A percentile compares a stretch with the other conserved stretches of the same genome.
Evolutionary conservation across 2,329 filamentous ascomycete genomes (phyloP).

Genomic region (Cryphonectria nitschkei): DNA sequence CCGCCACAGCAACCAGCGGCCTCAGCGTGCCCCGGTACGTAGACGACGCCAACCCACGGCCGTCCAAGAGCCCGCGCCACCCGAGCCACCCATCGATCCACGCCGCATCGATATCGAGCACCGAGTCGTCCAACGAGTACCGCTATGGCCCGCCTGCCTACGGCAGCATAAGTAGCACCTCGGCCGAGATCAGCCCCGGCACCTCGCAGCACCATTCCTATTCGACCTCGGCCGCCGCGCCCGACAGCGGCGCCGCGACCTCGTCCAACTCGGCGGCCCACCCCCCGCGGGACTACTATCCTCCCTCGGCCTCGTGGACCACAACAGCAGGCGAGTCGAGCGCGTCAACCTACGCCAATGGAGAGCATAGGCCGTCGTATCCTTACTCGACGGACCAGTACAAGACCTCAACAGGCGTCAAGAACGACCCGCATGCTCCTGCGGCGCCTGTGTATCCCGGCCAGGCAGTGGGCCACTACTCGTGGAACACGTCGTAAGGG

Average conservation of each 20-base stretch:
- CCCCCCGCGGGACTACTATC: constrained; percentile 57
- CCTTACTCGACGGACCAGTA: constrained; percentile 55
- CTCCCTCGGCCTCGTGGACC: constrained; percentile 55
- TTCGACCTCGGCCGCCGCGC: constrained; percentile 25
- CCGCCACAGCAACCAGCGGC: constrained; percentile 47
- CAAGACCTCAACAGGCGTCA: constrained; percentile 44
- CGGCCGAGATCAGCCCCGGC: constrained; percentile 42
- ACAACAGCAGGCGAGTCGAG: constrained; percentile 51
- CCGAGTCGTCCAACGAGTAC: constrained; percentile 58
- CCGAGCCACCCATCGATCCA: constrained; percentile 58
- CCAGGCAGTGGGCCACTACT: constrained; percentile 56
- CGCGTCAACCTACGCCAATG: constrained; percentile 49
- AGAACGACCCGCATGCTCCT: constrained; percentile 42
- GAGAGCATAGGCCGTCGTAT: constrained; percentile 46
- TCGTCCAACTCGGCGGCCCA: constrained; percentile 34
- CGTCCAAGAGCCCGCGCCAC: constrained; percentile 60
- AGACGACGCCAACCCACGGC: constrained; percentile 54
- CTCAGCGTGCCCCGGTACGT: constrained; percentile 62
- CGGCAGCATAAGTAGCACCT: constrained; percentile 39
- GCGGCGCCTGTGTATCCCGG: constrained; percentile 47
- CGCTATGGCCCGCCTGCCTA: constrained; percentile 56
- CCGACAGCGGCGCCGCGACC: constrained; percentile 22
- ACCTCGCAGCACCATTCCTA: constrained; percentile 35
- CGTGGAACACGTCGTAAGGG: constrained; percentile 55
- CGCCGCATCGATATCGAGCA: constrained; percentile 52